Evolutionary conservation across 768 basidiomycete species (phyloP).

Genomic region (Astraeus odoratus): DNA sequence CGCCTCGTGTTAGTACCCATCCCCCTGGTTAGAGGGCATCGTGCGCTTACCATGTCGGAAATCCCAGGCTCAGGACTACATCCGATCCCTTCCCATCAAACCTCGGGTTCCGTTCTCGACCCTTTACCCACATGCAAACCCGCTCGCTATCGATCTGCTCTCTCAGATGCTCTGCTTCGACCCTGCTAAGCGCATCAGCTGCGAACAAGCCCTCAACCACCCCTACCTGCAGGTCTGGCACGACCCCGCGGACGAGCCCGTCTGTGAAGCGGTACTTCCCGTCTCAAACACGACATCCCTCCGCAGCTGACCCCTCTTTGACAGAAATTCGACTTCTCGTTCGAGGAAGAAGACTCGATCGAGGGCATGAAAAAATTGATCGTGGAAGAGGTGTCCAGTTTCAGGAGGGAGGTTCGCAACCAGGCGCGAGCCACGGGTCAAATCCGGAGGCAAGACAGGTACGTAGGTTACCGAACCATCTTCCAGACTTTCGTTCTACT

Average conservation of each 20-base stretch:
- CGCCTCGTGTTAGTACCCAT: conserved; percentile 64
- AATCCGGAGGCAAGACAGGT: conserved; percentile 76
- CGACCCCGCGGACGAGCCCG: conserved; percentile 90
- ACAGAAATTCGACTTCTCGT: conserved; percentile 91
- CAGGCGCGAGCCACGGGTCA: conserved; percentile 70
- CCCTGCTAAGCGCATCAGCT: conserved; percentile 92
- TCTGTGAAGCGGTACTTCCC: conserved; percentile 62
- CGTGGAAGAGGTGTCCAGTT: conserved; percentile 83
- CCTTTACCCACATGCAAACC: conserved; percentile 91
- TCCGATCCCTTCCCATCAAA: conserved; percentile 95
- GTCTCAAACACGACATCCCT: neutral
- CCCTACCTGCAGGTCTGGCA: conserved; percentile 97
- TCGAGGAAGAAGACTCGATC: conserved; percentile 94
- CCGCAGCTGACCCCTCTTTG: neutral
- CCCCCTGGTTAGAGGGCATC: neutral
- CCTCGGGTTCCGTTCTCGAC: conserved; percentile 88
- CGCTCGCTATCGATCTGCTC: conserved; percentile 88
- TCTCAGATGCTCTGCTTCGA: conserved; percentile 92
- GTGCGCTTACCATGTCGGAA: neutral
- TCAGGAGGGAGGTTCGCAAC: conserved; percentile 86
- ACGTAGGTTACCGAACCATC: neutral
- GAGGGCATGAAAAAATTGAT: conserved; percentile 97
- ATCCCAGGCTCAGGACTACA: conserved; percentile 91
- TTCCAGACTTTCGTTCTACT: neutral
- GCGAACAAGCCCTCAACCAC: conserved; percentile 91